phyloP scores from a whole-genome alignment of 768 basidiomycete species.

The Lactarius trivialis region DNA sequence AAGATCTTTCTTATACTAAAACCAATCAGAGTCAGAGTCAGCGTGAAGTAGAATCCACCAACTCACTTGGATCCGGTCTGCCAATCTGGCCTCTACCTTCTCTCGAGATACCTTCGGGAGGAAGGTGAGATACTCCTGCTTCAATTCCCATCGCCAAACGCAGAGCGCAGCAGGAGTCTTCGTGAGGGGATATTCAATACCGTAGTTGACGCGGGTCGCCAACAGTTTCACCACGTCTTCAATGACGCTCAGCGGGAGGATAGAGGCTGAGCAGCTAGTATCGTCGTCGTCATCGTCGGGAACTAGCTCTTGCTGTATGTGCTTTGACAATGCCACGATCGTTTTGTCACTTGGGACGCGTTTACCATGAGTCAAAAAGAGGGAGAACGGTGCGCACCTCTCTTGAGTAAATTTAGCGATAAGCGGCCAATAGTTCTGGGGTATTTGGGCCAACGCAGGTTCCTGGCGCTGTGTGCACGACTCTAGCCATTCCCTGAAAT shows the following conservation, averaged over 20 bases:
- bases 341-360: constrained; percentile 62
- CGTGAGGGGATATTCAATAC: constrained; percentile 49
- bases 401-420: constrained; percentile 82
- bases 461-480: constrained; percentile 41
- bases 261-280: constrained; percentile 32
- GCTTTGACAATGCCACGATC: constrained; percentile 52
- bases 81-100: constrained; percentile 51
- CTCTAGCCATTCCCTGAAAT: constrained; percentile 68
- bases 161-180: constrained; percentile 59
- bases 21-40: background rate
- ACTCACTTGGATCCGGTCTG: constrained; percentile 61
- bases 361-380: background rate
- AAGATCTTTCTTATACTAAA: constrained; percentile 55
- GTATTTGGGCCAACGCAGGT: constrained; percentile 49
- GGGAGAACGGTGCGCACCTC: constrained; percentile 45
- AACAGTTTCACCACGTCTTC: constrained; percentile 59
- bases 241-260: constrained; percentile 42
- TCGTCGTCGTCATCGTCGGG: constrained; percentile 61
- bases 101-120: constrained; percentile 60
- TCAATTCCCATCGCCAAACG: constrained; percentile 86
- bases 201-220: constrained; percentile 74
- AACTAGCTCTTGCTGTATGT: constrained; percentile 61
- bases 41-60: background rate
- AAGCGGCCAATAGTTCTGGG: constrained; percentile 63
- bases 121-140: constrained; percentile 49